phyloP scores from a whole-genome alignment of 2,329 filamentous ascomycete genomes.

The Diplodia scrobiculata region DNA sequence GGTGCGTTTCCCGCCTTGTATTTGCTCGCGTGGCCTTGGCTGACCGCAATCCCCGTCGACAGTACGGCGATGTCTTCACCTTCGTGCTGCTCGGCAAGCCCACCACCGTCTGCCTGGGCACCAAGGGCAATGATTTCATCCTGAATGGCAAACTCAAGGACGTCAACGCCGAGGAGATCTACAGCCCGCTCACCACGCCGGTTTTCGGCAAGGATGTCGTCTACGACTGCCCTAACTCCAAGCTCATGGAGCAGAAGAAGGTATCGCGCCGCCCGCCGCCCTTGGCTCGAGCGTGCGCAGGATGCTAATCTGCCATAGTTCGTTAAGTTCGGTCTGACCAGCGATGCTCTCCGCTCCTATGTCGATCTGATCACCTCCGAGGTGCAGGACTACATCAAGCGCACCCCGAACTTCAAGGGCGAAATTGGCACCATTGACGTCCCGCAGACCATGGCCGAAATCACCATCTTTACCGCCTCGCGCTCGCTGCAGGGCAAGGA shows the following conservation, averaged over 20 bases:
- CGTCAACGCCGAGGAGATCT: conserved; percentile 87
- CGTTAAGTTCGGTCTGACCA: conserved; percentile 78
- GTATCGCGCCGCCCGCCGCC: conserved; percentile 49
- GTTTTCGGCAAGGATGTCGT: conserved; percentile 84
- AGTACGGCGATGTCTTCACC: conserved; percentile 89
- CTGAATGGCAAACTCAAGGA: conserved; percentile 88
- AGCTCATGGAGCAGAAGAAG: conserved; percentile 97
- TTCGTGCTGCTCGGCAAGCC: conserved; percentile 86
- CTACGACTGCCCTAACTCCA: conserved; percentile 87
- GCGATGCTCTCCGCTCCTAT: conserved; percentile 73
- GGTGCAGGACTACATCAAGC: conserved; percentile 71
- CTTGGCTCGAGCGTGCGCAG: not conserved
- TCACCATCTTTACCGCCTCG: conserved; percentile 88
- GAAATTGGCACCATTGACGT: conserved; percentile 71
- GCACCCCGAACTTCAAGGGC: conserved; percentile 66
- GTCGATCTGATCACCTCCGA: conserved; percentile 77
- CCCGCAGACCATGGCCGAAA: conserved; percentile 74
- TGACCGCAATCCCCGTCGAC: conserved; percentile 13
- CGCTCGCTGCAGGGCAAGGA: conserved; percentile 82
- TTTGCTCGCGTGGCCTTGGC: conserved; percentile 11
- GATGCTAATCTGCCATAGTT: conserved; percentile 55
- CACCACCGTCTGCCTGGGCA: conserved; percentile 81
- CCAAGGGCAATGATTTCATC: conserved; percentile 85
- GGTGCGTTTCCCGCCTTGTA: conserved; percentile 52
- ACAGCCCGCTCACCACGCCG: conserved; percentile 70